phyloP scores from a whole-genome alignment of 164 flowering plant species.

The Annona squamosa region DNA sequence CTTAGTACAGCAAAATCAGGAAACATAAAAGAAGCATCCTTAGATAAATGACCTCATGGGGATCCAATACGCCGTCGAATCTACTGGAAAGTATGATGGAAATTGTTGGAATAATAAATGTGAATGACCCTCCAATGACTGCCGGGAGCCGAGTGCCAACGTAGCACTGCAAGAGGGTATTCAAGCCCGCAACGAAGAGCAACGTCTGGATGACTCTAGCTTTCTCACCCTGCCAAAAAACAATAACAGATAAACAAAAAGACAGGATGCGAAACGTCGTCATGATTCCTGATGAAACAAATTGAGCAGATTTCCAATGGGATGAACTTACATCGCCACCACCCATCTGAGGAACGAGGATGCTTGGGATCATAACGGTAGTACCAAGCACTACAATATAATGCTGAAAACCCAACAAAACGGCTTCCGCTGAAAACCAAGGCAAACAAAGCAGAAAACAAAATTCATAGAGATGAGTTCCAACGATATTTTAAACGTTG shows the following conservation, averaged over 20 bases:
- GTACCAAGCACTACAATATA: constrained; percentile 64
- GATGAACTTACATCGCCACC: constrained; percentile 39
- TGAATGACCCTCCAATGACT: constrained; percentile 84
- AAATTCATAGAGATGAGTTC: neutral
- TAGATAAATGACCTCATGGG: constrained; percentile 42
- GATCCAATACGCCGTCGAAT: constrained; percentile 52
- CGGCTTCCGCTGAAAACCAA: constrained; percentile 42
- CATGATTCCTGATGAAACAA: neutral
- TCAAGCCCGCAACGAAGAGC: constrained; percentile 91
- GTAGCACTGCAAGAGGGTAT: constrained; percentile 67
- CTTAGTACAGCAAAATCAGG: neutral
- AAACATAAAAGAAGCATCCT: neutral
- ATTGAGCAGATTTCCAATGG: neutral
- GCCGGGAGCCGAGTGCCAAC: constrained; percentile 92
- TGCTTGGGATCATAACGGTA: constrained; percentile 45
- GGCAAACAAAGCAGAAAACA: neutral
- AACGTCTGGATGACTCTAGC: constrained; percentile 86
- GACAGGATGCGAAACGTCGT: too few species aligned
- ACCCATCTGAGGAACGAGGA: constrained; percentile 64
- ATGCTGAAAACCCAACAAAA: constrained; percentile 59
- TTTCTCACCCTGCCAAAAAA: constrained; percentile 64
- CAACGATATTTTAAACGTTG: neutral
- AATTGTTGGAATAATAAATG: constrained; percentile 84
- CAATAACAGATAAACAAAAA: neutral
- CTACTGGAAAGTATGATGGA: constrained; percentile 82